Evolutionary conservation across 2,329 filamentous ascomycete genomes (phyloP), one percentile per base, ranked within the genome.

Genomic region (Erysiphe pulchra): DNA sequence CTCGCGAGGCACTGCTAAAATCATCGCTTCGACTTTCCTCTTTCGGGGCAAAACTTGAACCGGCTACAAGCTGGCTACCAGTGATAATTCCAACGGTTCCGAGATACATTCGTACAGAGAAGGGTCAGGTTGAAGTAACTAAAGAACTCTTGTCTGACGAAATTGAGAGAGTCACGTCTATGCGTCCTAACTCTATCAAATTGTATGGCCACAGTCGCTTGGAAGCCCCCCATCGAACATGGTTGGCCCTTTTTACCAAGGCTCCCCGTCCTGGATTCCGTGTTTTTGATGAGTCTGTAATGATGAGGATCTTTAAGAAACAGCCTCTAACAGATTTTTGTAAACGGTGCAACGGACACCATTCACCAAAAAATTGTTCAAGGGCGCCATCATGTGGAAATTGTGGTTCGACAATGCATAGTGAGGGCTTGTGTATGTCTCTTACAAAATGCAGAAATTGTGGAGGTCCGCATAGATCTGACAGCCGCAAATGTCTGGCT

Each of bases 1-100:
- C 46, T 31, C 47, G 41, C 46, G 50, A 52, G 49, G 44, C 39
- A 49, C 45, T 47, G 38, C 42, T 42, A 46, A 50, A 50, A 46
- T 18, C 24, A 10, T 11, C 24, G 11, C 16, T 18, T 33, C 9
- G 41, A 17, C 30, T 43, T 2, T 43, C 18, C 11, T 18, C 18
- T 14, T 32, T 17, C 13, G 30, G 41, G 9, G 41, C 14, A 32
- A 43, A 43, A 33, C 41, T 43, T 33, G 24, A 32, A 43, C 5
- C n/a, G 9, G 24, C 24, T 16, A 18, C 7, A 43, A 43, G 32
- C 11, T 43, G 24, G 28, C 6, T 33, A 16, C 28, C 28, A 11
- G 9, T 43, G 6, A n/a, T 43, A 3, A 33, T 43, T 17, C n/a
- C 30, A 4, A 32, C 24, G 16, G n/a, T 31, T 33, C 24, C 41